Conservation (phyloP, 305 asterid genomes). For the Fraxinus dipetala region DNA sequence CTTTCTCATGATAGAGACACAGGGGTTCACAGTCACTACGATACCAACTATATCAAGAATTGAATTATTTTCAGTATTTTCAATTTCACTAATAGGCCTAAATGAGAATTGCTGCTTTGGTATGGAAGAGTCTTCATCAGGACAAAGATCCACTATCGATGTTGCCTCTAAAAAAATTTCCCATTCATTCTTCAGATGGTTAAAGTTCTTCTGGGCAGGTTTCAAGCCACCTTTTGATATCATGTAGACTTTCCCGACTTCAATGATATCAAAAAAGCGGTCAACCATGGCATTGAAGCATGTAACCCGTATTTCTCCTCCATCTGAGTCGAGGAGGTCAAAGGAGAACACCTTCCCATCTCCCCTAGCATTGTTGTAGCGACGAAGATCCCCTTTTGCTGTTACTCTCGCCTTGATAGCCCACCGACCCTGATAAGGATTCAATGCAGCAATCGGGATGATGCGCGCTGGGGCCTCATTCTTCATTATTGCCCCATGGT, state of each 20-base stretch:
- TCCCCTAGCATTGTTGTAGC: constrained; percentile 90
- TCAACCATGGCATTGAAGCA: constrained; percentile 90
- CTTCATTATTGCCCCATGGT: constrained; percentile 81
- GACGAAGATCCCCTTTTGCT: constrained; percentile 86
- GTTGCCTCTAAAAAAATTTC: constrained; percentile 75
- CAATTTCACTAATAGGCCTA: constrained; percentile 72
- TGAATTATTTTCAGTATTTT: constrained; percentile 69
- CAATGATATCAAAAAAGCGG: constrained; percentile 65
- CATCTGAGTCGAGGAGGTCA: constrained; percentile 92
- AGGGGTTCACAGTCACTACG: constrained; percentile 70
- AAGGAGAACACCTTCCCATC: constrained; percentile 96
- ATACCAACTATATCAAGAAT: constrained; percentile 82
- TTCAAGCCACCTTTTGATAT: constrained; percentile 86
- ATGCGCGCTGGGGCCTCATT: constrained; percentile 95
- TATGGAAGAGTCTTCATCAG: constrained; percentile 81
- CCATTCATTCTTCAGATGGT: constrained; percentile 96
- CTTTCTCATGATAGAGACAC: constrained; percentile 83
- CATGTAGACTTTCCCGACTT: constrained; percentile 80
- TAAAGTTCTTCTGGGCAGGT: constrained; percentile 92
- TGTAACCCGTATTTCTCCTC: constrained; percentile 90
- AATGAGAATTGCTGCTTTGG: constrained; percentile 88
- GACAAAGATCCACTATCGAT: constrained; percentile 75
- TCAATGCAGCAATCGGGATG: constrained; percentile 85
- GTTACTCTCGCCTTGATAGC: constrained; percentile 96
- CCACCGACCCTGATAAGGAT: constrained; percentile 99